A percentile compares a stretch with the other conserved stretches of the same genome.
These are phyloP conservation scores for Ailanthus altissimus DNA, from an alignment of 345 rosid genomes.

Conservation along the genomic window DNA sequence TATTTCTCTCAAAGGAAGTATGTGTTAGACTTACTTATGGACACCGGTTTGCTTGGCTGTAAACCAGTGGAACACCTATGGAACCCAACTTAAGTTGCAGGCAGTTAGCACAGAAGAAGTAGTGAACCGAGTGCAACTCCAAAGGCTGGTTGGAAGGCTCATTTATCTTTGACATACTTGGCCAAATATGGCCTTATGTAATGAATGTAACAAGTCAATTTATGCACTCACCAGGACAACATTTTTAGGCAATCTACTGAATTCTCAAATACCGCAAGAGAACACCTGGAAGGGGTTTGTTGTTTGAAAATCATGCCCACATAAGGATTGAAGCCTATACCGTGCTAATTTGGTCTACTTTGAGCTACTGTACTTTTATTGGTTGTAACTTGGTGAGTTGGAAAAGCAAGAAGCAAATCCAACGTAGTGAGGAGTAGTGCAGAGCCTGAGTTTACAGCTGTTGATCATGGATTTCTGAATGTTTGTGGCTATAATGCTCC, in stretches of 20 bases:
- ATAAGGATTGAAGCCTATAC: neutral
- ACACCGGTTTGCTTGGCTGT: too few relatives aligned
- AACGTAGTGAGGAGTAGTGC: neutral
- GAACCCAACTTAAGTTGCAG: too few relatives aligned
- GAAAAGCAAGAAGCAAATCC: neutral
- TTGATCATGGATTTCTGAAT: neutral
- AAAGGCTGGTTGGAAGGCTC: too few relatives aligned
- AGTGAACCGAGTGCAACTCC: too few relatives aligned
- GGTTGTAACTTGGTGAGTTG: neutral
- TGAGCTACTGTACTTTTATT: neutral
- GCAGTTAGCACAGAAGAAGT: too few relatives aligned
- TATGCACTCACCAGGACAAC: neutral
- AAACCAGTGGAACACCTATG: too few relatives aligned
- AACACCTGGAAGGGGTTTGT: neutral
- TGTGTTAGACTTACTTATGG: too few relatives aligned
- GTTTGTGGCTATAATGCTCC: neutral
- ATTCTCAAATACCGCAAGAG: neutral
- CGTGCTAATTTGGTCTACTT: neutral
- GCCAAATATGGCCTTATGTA: too few relatives aligned
- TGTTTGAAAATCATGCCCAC: neutral
- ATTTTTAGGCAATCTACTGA: neutral
- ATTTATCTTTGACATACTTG: too few relatives aligned
- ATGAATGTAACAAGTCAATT: neutral
- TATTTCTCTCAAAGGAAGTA: too few relatives aligned
- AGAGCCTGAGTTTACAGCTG: neutral